These are phyloP conservation scores for Lepidopterella palustris DNA, from an alignment of 495 filamentous ascomycete species.

Conservation along the genomic window DNA sequence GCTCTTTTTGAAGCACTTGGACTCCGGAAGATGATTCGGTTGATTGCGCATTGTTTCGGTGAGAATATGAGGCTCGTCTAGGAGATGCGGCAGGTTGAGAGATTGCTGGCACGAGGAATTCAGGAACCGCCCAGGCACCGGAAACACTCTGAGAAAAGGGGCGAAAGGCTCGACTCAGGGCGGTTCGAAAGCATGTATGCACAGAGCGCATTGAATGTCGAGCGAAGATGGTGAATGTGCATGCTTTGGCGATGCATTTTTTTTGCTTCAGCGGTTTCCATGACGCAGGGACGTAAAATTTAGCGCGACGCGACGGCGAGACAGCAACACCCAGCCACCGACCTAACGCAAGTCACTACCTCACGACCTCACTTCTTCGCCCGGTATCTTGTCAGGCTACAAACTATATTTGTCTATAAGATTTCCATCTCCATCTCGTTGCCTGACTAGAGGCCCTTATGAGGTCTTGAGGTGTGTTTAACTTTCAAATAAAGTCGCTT, in stretches of 20 bases:
- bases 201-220: constrained; percentile 20
- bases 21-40: not conserved
- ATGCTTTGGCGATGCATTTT: not conserved
- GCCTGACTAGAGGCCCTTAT: too few relatives aligned
- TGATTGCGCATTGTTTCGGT: not conserved
- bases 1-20: not conserved
- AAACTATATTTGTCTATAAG: not conserved
- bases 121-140: constrained; percentile 10
- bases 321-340: constrained; percentile 3
- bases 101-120: constrained; percentile 21
- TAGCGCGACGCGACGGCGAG: constrained; percentile 13
- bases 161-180: constrained; percentile 18
- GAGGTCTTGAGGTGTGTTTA: not conserved
- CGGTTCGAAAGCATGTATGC: constrained; percentile 22
- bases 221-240: not conserved
- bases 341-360: not conserved
- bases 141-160: not conserved
- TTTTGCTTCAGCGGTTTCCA: constrained; percentile 10
- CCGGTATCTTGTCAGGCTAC: not conserved
- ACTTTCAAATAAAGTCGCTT: too few relatives aligned
- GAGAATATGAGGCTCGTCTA: constrained; percentile 6
- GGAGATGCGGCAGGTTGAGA: not conserved
- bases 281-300: constrained; percentile 10
- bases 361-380: not conserved
- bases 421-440: not conserved